A percentile compares a stretch with the other conserved stretches of the same genome.
Evolutionary conservation across 2,329 filamentous ascomycete genomes (phyloP).

Genomic region (Phialophora macrospora): DNA sequence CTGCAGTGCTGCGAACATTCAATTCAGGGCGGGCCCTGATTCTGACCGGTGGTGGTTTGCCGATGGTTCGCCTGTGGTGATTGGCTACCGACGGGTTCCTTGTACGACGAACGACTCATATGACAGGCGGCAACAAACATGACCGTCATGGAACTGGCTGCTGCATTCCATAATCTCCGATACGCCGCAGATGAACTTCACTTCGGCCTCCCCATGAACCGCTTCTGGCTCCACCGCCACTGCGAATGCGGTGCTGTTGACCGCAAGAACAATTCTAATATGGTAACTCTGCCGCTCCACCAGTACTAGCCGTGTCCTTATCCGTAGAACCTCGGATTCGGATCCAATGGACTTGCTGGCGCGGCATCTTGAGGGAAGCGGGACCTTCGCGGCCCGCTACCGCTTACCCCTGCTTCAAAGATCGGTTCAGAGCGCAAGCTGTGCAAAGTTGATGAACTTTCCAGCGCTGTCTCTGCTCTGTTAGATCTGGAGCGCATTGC

Average conservation of each 20-base stretch:
- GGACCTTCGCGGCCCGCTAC: slow-evolving; percentile 22
- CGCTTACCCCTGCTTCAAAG: slow-evolving; percentile 5
- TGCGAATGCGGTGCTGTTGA: neutral
- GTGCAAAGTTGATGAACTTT: neutral
- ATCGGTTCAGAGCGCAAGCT: neutral
- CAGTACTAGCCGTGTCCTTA: neutral
- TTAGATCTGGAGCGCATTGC: neutral
- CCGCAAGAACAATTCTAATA: neutral
- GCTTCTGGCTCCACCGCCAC: neutral
- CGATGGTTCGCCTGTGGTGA: slow-evolving; percentile 4
- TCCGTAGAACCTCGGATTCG: neutral
- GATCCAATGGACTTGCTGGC: neutral
- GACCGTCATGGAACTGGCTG: slow-evolving; percentile 33
- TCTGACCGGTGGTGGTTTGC: slow-evolving; percentile 30
- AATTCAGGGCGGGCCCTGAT: slow-evolving; percentile 24
- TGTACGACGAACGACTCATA: slow-evolving; percentile 33
- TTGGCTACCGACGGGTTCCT: slow-evolving; percentile 32
- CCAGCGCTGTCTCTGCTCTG: neutral
- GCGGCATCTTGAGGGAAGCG: neutral
- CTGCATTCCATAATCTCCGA: slow-evolving; percentile 34
- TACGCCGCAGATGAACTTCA: slow-evolving; percentile 18
- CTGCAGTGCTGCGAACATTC: slow-evolving; percentile 11
- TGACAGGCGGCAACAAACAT: slow-evolving; percentile 34
- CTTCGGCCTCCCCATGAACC: neutral
- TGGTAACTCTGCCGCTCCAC: neutral